phyloP scores from a whole-genome alignment of 345 rosid species.

The Anacardium occidentale region DNA sequence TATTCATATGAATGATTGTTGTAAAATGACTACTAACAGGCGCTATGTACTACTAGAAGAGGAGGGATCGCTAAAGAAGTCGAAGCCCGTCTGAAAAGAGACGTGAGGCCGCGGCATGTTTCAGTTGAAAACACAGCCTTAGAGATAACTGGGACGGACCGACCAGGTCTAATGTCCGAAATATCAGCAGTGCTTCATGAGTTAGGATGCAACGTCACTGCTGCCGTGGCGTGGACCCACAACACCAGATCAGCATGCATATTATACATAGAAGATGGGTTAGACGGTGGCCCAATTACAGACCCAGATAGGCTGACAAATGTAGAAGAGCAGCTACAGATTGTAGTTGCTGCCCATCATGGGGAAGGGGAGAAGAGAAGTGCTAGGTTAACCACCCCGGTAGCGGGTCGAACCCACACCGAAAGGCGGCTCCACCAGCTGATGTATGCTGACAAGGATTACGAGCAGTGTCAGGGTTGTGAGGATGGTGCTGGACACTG shows the following conservation, averaged over 20 bases:
- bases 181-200: slow-evolving; percentile 64
- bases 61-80: slow-evolving; percentile 46
- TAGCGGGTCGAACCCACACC: slow-evolving; percentile 57
- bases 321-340: slow-evolving; percentile 54
- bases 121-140: slow-evolving; percentile 68
- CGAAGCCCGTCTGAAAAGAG: slow-evolving; percentile 39
- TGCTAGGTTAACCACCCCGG: slow-evolving; percentile 49
- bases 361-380: slow-evolving; percentile 51
- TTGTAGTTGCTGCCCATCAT: slow-evolving; percentile 66
- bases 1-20: not conserved
- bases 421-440: slow-evolving; percentile 89
- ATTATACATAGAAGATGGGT: slow-evolving; percentile 63
- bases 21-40: slow-evolving; percentile 35
- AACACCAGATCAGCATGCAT: slow-evolving; percentile 64
- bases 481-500: slow-evolving; percentile 37
- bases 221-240: slow-evolving; percentile 84
- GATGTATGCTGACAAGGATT: slow-evolving; percentile 64
- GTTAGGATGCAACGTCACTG: slow-evolving; percentile 67
- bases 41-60: slow-evolving; percentile 56
- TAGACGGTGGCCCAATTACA: slow-evolving; percentile 53
- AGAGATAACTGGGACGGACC: slow-evolving; percentile 68
- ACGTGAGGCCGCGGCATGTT: slow-evolving; percentile 53
- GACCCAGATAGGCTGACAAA: slow-evolving; percentile 43
- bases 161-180: slow-evolving; percentile 85
- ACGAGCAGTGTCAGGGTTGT: slow-evolving; percentile 57